Conservation (phyloP, 208 protist genomes). For the Acanthamoeba lenticulata region DNA sequence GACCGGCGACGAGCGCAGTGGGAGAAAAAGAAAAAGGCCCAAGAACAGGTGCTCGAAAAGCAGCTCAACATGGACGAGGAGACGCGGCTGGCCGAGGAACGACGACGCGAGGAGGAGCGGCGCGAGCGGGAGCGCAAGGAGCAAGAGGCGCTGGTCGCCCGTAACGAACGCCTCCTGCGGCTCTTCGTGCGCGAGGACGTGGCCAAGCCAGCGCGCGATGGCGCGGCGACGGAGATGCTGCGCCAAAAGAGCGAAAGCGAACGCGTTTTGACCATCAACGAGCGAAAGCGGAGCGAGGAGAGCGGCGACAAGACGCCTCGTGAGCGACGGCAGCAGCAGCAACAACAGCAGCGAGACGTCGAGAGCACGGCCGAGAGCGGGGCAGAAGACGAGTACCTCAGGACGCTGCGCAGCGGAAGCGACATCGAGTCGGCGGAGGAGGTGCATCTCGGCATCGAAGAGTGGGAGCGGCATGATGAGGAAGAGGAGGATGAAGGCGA, state of each 20-base stretch:
- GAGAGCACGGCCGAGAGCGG: background rate
- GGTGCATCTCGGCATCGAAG: background rate
- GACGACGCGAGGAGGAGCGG: background rate
- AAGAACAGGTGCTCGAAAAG: background rate
- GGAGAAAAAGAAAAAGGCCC: background rate
- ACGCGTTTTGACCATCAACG: background rate
- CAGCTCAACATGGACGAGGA: background rate
- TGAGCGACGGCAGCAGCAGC: background rate
- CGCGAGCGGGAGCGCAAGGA: background rate
- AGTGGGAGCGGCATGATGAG: background rate
- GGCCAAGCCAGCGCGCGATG: background rate
- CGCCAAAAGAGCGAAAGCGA: constrained; percentile 15
- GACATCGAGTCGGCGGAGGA: constrained; percentile 23
- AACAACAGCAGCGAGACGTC: background rate
- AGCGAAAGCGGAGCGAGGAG: constrained; percentile 7
- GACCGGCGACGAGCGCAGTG: background rate
- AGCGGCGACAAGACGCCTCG: background rate
- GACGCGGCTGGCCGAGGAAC: background rate
- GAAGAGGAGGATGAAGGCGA: background rate
- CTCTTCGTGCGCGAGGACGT: background rate
- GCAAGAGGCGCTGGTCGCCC: background rate
- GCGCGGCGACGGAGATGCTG: background rate
- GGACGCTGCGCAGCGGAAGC: background rate
- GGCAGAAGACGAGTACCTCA: background rate
- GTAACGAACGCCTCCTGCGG: background rate